Base-by-base conservation (phyloP, 306 rosid genomes). In the Malus fusca region DNA sequence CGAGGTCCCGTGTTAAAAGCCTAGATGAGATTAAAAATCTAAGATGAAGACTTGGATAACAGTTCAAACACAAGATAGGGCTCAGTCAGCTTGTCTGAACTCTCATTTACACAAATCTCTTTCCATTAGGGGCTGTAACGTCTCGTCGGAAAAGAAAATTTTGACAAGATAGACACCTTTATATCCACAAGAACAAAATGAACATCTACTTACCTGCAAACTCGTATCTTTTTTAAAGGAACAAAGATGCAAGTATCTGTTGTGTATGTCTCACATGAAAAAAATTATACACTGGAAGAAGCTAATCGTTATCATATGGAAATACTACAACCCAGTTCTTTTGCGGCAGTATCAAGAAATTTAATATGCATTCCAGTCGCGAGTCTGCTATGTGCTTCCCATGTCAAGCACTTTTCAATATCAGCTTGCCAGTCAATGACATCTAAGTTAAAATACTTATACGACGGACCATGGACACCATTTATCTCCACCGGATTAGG, bases 371-470 rank as follows among this genome's bases (percentile, higher is more conserved):
- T 81, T 59, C 93, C 94, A 0, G 73, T 86, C n/a, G 92, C 91
- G 1, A 88, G 80, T 78, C 93, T 83, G 80, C 87, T 91, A 72
- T 85, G 97, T 78, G 96, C 92, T 91, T 93, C 98, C 96, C 98
- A 93, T 61, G 83, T 80, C 86, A 93, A 76, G 88, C 97, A 87
- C 79, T 90, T 88, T 66, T 93, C 97, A 46, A 90, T 78, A 81
- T 91, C 97, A 65, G 84, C 88, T 79, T 83, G 91, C 98, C 98
- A 93, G 83, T 93, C 87, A 59, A 81, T 85, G 71, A 77, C 85
- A 64, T 80, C 92, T 44, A 83, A 74, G 79, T 84, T 91, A 79
- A 84, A 86, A 84, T 80, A 88, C 62, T 84, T 84, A 40, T 77
- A 83, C 18, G 97, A 82, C 62, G 90, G 87, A 11, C 79, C 75